phyloP scores from a whole-genome alignment of 805 yeast genomes.

The Yamadazyma endophytica region DNA sequence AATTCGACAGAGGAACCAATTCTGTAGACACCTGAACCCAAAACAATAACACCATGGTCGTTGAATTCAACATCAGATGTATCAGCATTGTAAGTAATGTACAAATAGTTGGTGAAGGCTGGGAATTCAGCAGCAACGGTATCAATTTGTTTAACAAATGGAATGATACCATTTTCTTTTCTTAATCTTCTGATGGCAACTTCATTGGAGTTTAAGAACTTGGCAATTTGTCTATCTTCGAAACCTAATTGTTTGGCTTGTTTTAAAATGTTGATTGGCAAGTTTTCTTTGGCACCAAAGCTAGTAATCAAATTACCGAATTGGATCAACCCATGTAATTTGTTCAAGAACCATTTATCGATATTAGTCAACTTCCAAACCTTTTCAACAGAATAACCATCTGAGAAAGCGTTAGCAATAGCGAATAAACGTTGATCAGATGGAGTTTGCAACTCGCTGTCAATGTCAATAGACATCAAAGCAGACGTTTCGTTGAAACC shows the following conservation, averaged over 20 bases:
- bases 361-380: conserved; percentile 91
- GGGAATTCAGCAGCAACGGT: conserved; percentile 99
- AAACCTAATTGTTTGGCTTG: conserved; percentile 96
- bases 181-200: conserved; percentile 87
- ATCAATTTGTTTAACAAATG: conserved; percentile 95
- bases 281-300: conserved; percentile 52
- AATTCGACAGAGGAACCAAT: conserved; percentile 98
- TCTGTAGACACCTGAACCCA: conserved; percentile 98
- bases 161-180: conserved; percentile 79
- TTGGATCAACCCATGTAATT: conserved; percentile 68
- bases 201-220: conserved; percentile 83
- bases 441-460: conserved; percentile 90
- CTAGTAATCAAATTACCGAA: conserved; percentile 62
- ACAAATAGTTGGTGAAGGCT: conserved; percentile 89
- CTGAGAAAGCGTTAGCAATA: conserved; percentile 86
- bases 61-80: conserved; percentile 81
- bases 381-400: conserved; percentile 85
- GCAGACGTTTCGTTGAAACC: conserved; percentile 88
- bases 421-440: conserved; percentile 97
- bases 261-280: conserved; percentile 61
- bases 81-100: conserved; percentile 92
- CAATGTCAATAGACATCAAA: conserved; percentile 87
- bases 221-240: conserved; percentile 94
- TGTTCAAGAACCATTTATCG: conserved; percentile 95
- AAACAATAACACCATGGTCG: conserved; percentile 91